Conservation (phyloP, 441 rosid species). For the Cnidoscolus chayamansa region DNA sequence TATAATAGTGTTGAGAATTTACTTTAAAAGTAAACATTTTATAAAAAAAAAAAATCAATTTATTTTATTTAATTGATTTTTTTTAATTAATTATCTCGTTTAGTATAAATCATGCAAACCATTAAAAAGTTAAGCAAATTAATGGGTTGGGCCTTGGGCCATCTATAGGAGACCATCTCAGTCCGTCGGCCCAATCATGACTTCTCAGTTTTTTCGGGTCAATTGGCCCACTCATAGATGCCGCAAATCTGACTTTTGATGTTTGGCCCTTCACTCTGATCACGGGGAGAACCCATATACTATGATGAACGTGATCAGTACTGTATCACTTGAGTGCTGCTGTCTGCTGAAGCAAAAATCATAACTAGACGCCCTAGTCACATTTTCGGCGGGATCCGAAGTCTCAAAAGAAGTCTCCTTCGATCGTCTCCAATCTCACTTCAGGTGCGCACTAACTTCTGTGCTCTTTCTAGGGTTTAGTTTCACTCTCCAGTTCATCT, state of each 20-base stretch:
- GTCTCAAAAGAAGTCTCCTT: neutral
- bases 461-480: constrained; percentile 5
- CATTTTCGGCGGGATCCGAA: constrained; percentile 22
- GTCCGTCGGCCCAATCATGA: neutral
- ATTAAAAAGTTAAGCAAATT: too few species aligned
- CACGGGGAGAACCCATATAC: neutral
- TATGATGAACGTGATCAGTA: neutral
- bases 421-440: neutral
- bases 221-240: neutral
- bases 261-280: neutral
- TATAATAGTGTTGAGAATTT: too few species aligned
- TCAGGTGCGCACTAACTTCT: neutral
- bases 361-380: constrained; percentile 5
- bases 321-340: neutral
- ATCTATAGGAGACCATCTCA: neutral
- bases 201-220: too few species aligned
- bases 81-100: too few species aligned
- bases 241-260: neutral
- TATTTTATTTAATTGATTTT: too few species aligned
- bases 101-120: too few species aligned
- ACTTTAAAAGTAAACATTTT: too few species aligned
- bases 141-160: neutral
- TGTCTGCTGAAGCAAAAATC: neutral
- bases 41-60: too few species aligned
- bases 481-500: neutral